These are phyloP conservation scores for Rhizophagus sp. DNA, from an alignment of 192 early-diverging fungal genomes.

Conservation along the genomic window DNA sequence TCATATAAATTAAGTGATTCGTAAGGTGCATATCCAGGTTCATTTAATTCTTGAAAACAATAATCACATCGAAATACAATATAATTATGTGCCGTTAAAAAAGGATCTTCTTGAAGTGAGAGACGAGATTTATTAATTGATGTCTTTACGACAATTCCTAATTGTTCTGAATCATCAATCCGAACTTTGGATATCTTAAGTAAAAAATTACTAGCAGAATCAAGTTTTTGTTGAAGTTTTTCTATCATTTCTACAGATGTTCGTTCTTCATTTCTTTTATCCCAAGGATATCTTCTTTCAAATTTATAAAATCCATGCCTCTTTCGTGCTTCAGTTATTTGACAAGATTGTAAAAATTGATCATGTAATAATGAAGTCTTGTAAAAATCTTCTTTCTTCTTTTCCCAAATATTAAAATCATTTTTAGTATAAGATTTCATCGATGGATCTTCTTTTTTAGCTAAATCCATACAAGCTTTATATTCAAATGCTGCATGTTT, in stretches of 20 bases:
- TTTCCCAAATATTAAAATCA: neutral
- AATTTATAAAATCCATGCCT: slow-evolving; percentile 5
- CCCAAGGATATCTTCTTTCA: slow-evolving; percentile 14
- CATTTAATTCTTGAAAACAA: neutral
- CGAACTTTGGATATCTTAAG: neutral
- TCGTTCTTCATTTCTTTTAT: neutral
- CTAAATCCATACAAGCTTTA: neutral
- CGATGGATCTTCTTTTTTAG: neutral
- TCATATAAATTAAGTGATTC: neutral
- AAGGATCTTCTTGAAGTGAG: neutral
- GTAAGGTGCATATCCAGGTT: neutral
- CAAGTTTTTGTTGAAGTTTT: neutral
- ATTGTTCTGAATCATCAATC: neutral
- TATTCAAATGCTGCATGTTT: neutral
- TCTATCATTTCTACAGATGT: neutral
- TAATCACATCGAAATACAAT: neutral
- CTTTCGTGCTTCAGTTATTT: neutral
- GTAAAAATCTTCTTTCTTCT: neutral
- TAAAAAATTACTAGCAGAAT: neutral
- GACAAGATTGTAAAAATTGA: neutral
- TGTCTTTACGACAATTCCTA: neutral
- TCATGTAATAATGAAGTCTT: neutral
- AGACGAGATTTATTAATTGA: neutral
- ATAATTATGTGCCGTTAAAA: neutral
- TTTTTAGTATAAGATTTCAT: neutral